phyloP scores from a whole-genome alignment of 345 rosid genomes.

The Salix suchowensis region DNA sequence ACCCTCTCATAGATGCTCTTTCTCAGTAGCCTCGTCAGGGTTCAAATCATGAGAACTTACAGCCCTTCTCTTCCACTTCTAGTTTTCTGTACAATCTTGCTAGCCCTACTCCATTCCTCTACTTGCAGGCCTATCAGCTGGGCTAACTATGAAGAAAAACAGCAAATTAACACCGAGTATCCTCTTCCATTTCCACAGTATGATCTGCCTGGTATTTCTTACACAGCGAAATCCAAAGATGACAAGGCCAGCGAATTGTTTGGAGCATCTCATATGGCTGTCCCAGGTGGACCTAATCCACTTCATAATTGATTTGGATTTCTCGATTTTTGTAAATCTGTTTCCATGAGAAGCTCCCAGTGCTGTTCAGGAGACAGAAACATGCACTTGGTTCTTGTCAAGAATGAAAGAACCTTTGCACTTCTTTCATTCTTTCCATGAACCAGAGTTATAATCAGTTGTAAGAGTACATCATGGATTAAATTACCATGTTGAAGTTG shows the following conservation, averaged over 20 bases:
- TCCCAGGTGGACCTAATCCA: slow-evolving; percentile 58
- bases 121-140: slow-evolving; percentile 18
- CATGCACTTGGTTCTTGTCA: slow-evolving; percentile 15
- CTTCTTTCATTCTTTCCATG: slow-evolving; percentile 15
- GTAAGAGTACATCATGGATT: not conserved
- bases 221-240: not conserved
- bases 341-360: not conserved
- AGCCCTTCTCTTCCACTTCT: slow-evolving; percentile 17
- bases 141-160: slow-evolving; percentile 9
- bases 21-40: not conserved
- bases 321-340: not conserved
- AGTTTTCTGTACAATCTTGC: slow-evolving; percentile 12
- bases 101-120: slow-evolving; percentile 18
- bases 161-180: not conserved
- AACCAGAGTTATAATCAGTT: slow-evolving; percentile 10
- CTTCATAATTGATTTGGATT: slow-evolving; percentile 42
- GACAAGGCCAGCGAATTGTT: slow-evolving; percentile 10
- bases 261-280: slow-evolving; percentile 20
- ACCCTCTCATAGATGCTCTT: not conserved
- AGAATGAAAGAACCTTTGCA: slow-evolving; percentile 1
- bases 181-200: slow-evolving; percentile 14
- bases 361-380: not conserved
- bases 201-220: slow-evolving; percentile 8
- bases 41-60: slow-evolving; percentile 15
- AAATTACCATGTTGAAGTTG: not conserved